Evolutionary conservation across 495 filamentous ascomycete species (phyloP).

Genomic region (Lasiosphaeria hispida): DNA sequence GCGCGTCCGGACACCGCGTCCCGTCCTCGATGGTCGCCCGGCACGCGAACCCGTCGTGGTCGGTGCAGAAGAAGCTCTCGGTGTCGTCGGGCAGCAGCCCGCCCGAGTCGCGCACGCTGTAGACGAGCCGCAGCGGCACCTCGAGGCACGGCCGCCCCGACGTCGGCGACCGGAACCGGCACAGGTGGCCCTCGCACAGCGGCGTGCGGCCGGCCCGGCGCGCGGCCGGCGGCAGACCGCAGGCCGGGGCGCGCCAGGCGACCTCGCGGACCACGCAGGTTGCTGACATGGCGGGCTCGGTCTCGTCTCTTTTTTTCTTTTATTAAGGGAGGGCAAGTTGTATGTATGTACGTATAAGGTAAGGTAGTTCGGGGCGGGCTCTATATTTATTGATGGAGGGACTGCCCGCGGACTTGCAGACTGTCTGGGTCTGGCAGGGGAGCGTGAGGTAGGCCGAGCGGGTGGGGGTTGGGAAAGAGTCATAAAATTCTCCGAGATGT

Average conservation of each 20-base stretch:
- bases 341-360: background rate
- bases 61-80: constrained; percentile 8
- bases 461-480: no score
- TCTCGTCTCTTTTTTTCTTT: background rate
- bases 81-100: constrained; percentile 11
- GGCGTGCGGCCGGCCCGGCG: constrained; percentile 4
- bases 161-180: constrained; percentile 5
- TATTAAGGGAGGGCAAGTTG: background rate
- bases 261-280: constrained; percentile 20
- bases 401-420: no score
- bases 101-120: constrained; percentile 12
- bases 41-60: constrained; percentile 10
- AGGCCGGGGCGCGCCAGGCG: constrained; percentile 15
- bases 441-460: no score
- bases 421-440: no score
- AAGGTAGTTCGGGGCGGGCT: no score
- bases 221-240: constrained; percentile 2
- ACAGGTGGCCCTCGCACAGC: constrained; percentile 15
- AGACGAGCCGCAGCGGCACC: constrained; percentile 10
- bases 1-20: constrained; percentile 5
- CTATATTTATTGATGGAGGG: no score
- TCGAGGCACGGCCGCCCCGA: background rate
- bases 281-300: background rate
- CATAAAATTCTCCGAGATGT: no score
- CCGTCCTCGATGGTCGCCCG: constrained; percentile 11